Conservation (phyloP, 2,329 filamentous ascomycete genomes). For the Lachnellula hyalina region DNA sequence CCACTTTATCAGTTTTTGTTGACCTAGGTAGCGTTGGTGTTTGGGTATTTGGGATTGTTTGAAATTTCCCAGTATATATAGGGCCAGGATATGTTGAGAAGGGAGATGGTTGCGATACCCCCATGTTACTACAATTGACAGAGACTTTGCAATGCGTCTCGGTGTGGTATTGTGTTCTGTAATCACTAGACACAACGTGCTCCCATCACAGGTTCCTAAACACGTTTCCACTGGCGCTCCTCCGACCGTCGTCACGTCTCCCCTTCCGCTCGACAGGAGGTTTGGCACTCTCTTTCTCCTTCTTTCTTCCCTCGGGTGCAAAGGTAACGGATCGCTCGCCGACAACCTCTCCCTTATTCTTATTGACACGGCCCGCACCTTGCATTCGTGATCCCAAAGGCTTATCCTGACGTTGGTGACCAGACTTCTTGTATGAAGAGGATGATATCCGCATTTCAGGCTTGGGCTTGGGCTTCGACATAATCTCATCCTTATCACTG, state of each 20-base stretch:
- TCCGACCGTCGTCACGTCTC: constrained; percentile 40
- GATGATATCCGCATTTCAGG: constrained; percentile 63
- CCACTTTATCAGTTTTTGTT: constrained; percentile 8
- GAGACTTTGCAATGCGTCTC: neutral
- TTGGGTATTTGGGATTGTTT: constrained; percentile 1
- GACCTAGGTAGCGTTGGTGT: constrained; percentile 8
- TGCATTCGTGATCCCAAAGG: constrained; percentile 52
- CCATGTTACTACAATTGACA: neutral
- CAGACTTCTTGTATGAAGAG: constrained; percentile 55
- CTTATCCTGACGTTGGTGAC: constrained; percentile 47
- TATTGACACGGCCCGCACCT: constrained; percentile 43
- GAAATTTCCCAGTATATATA: constrained; percentile 9
- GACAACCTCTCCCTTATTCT: constrained; percentile 45
- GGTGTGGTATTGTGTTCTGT: neutral
- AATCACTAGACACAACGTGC: no score
- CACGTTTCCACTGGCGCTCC: constrained; percentile 72
- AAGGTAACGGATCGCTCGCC: constrained; percentile 70
- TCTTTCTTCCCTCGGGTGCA: constrained; percentile 54
- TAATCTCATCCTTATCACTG: constrained; percentile 39
- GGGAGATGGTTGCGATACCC: neutral
- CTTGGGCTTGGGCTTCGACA: constrained; percentile 28
- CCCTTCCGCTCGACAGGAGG: constrained; percentile 16
- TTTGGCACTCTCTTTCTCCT: constrained; percentile 36
- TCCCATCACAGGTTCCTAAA: constrained; percentile 57
- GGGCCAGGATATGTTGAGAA: neutral